Evolutionary conservation across 2,329 filamentous ascomycete genomes (phyloP).

Genomic region (Boeremia lycopersici): DNA sequence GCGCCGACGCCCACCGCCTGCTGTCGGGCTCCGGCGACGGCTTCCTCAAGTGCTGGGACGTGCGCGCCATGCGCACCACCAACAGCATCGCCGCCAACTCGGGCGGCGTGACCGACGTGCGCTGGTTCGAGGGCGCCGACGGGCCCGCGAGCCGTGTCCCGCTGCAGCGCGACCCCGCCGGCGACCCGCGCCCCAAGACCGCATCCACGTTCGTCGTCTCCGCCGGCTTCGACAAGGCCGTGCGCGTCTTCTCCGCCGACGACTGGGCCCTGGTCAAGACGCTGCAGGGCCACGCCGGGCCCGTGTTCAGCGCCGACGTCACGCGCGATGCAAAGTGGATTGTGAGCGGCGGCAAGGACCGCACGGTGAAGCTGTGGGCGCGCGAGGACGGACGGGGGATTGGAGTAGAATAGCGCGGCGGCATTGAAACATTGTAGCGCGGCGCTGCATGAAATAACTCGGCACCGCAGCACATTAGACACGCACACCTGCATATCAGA

Average conservation of each 20-base stretch:
- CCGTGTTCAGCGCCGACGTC: slow-evolving; percentile 89
- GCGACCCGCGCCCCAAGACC: slow-evolving; percentile 73
- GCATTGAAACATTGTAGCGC: background rate
- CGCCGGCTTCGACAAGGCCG: slow-evolving; percentile 89
- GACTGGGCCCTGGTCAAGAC: slow-evolving; percentile 92
- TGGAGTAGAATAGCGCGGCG: too few relatives aligned
- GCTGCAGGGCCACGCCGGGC: slow-evolving; percentile 87
- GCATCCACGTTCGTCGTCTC: slow-evolving; percentile 91
- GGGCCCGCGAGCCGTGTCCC: slow-evolving; percentile 68
- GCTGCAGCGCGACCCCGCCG: slow-evolving; percentile 68
- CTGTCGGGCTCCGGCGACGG: slow-evolving; percentile 92
- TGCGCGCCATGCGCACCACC: slow-evolving; percentile 82
- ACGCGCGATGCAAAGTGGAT: slow-evolving; percentile 89
- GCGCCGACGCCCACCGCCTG: slow-evolving; percentile 86
- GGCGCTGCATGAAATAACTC: background rate
- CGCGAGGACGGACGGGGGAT: slow-evolving; percentile 62
- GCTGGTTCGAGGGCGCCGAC: slow-evolving; percentile 91
- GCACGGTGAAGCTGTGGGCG: slow-evolving; percentile 95
- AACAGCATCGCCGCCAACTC: slow-evolving; percentile 90
- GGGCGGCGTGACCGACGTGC: slow-evolving; percentile 87
- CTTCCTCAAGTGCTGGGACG: slow-evolving; percentile 97
- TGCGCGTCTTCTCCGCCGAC: slow-evolving; percentile 95
- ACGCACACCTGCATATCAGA: too few relatives aligned
- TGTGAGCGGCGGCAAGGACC: slow-evolving; percentile 89
- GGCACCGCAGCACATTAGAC: too few relatives aligned